Evolutionary conservation across 352 stramenopile species (phyloP), one percentile per base, ranked within the genome.

Genomic region (Globisporangium canariense): DNA sequence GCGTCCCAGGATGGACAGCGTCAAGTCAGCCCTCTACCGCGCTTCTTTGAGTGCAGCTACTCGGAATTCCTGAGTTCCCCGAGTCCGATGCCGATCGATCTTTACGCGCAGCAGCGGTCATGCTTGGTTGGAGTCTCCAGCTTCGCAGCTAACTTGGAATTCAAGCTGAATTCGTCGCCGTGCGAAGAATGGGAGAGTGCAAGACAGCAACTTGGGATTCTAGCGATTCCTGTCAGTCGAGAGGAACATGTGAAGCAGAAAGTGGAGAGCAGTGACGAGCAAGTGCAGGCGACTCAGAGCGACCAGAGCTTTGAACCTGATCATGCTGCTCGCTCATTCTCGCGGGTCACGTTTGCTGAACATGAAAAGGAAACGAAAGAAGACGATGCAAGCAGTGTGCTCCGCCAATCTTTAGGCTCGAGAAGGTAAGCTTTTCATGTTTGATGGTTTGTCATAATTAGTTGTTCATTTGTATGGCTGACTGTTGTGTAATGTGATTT

Each of bases 31-130:
- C 75, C 78, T 3, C 60, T 93, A 22, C 84, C 84, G 14, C 74
- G 81, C 2, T 93, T 93, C 46, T 90, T 93, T 22, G 84, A 93
- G 61, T 91, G 82, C 65, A 75, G 62, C 25, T 78, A 75, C 46
- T 66, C 71, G 9, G 58, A 73, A 18, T 32, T 55, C 16, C 22
- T 60, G 13, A 13, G 55, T 4, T 28, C 56, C 43, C 58, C 52
- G 8, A 65, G 20, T 6, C 62, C 66, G 11, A 38, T 73, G 57
- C 67, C 73, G 14, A 77, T 92, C 59, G 76, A 76, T 43, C 47
- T 79, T 46, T 76, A 74, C 50, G 66, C 71, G 45, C 38, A 82
- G 25, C 58, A 67, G 11, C 57, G 58, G 40, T 79, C 81, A 18
- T 88, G 78, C 49, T 68, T 91, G 11, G 79, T 84, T 25, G 84